Conservation (phyloP, 345 rosid genomes). For the Psidium guajava region DNA sequence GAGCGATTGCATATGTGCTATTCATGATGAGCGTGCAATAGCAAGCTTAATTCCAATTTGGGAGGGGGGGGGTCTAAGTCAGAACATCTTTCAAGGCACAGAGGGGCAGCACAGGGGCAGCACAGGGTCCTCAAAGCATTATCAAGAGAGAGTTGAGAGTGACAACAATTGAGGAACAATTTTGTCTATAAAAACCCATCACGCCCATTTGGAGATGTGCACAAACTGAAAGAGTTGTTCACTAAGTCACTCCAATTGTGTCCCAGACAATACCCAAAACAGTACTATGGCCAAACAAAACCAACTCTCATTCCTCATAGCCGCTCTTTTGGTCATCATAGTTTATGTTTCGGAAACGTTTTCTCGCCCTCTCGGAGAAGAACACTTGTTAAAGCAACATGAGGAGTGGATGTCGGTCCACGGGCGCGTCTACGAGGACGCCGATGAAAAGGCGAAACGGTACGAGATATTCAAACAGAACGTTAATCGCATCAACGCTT, state of each 20-base stretch:
- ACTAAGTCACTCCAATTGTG: background rate
- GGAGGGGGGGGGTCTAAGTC: slow-evolving; percentile 15
- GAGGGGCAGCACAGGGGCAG: no score
- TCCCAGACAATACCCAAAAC: background rate
- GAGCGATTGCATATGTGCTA: background rate
- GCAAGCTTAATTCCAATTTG: slow-evolving; percentile 9
- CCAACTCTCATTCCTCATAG: background rate
- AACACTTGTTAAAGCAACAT: slow-evolving; percentile 16
- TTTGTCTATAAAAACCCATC: background rate
- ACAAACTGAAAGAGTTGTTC: slow-evolving; percentile 22
- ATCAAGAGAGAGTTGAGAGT: background rate
- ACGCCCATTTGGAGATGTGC: background rate
- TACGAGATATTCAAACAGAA: slow-evolving; percentile 11
- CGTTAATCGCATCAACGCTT: slow-evolving; percentile 6
- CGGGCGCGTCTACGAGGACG: slow-evolving; percentile 9
- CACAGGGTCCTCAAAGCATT: background rate
- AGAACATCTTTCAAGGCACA: slow-evolving; percentile 5
- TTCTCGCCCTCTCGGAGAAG: slow-evolving; percentile 11
- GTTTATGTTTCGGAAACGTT: background rate
- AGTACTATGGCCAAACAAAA: background rate
- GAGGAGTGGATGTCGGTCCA: slow-evolving; percentile 20
- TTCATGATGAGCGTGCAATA: background rate
- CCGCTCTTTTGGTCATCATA: background rate
- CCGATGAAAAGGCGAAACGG: slow-evolving; percentile 4
- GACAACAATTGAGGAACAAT: background rate